Evolutionary conservation across 768 basidiomycete species (phyloP).

Genomic region (Phaffia tasmanica): DNA sequence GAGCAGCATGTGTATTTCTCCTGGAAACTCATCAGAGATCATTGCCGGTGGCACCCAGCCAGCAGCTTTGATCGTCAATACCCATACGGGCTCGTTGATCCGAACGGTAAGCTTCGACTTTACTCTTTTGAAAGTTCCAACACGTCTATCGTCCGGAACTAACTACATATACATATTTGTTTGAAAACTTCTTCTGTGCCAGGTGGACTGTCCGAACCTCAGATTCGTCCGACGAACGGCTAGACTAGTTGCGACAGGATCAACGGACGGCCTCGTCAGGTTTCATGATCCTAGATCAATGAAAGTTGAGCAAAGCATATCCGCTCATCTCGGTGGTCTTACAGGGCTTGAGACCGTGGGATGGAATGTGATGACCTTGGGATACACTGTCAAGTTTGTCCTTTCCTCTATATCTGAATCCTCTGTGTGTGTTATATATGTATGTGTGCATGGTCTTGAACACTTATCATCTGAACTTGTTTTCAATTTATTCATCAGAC

Average conservation of each 20-base stretch:
- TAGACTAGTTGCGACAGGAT: slow-evolving; percentile 19
- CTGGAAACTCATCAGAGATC: slow-evolving; percentile 46
- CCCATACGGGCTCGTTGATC: slow-evolving; percentile 56
- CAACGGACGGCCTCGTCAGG: slow-evolving; percentile 21
- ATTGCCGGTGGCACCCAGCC: slow-evolving; percentile 45
- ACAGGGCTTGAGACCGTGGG: slow-evolving; percentile 23
- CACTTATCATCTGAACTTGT: not conserved
- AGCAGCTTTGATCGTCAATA: slow-evolving; percentile 60
- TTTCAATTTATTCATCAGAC: slow-evolving; percentile 43
- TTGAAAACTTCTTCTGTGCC: not conserved
- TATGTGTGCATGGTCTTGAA: not conserved
- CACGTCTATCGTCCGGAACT: slow-evolving; percentile 55
- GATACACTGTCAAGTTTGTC: slow-evolving; percentile 25
- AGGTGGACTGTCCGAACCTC: slow-evolving; percentile 24
- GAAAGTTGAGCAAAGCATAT: slow-evolving; percentile 6
- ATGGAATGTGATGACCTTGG: slow-evolving; percentile 24
- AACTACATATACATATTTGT: slow-evolving; percentile 40
- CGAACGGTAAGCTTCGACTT: slow-evolving; percentile 46
- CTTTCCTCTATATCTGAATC: not conserved
- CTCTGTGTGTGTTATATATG: not conserved
- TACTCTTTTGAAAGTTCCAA: slow-evolving; percentile 37
- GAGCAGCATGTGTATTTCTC: slow-evolving; percentile 29
- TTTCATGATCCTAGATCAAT: slow-evolving; percentile 23
- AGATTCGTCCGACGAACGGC: slow-evolving; percentile 24
- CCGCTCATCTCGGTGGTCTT: slow-evolving; percentile 25